Conservation (phyloP, 495 filamentous ascomycete species). For the Penicillium alfredii region DNA sequence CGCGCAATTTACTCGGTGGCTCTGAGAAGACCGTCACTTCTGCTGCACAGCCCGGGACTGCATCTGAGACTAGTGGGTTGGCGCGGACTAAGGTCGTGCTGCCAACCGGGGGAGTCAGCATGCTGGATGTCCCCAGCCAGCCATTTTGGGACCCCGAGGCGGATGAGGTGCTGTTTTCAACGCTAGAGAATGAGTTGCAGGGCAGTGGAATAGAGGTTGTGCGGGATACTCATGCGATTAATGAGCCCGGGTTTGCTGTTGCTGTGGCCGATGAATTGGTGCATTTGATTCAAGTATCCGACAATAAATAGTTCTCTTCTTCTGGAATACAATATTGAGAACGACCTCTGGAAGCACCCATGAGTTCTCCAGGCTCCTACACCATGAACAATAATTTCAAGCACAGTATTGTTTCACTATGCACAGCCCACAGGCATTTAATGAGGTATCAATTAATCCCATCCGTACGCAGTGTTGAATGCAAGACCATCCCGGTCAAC, state of each 20-base stretch:
- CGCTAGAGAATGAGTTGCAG: slow-evolving; percentile 36
- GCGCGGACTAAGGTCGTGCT: slow-evolving; percentile 48
- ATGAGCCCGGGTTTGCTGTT: slow-evolving; percentile 40
- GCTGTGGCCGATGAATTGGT: slow-evolving; percentile 19
- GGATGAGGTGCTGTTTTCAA: slow-evolving; percentile 40
- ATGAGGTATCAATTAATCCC: slow-evolving; percentile 28
- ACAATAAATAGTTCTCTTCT: too few species aligned
- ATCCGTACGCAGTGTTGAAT: slow-evolving; percentile 44
- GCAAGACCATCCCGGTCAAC: slow-evolving; percentile 41
- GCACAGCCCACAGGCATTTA: slow-evolving; percentile 6
- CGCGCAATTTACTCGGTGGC: slow-evolving; percentile 37
- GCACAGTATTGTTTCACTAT: too few species aligned
- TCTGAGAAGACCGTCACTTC: too few species aligned
- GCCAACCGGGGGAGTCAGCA: slow-evolving; percentile 49
- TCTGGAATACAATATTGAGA: too few species aligned
- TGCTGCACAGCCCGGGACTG: too few species aligned
- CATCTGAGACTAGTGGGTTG: slow-evolving; percentile 21
- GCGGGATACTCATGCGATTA: slow-evolving; percentile 35
- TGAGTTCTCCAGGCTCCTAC: too few species aligned
- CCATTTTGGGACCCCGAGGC: slow-evolving; percentile 40
- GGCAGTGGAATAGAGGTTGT: slow-evolving; percentile 32
- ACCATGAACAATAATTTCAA: too few species aligned
- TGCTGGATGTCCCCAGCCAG: slow-evolving; percentile 31
- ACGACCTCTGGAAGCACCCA: too few species aligned
- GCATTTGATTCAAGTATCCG: slow-evolving; percentile 8